phyloP scores from a whole-genome alignment of 2,329 filamentous ascomycete genomes.

The Chaetomium olivaceum region DNA sequence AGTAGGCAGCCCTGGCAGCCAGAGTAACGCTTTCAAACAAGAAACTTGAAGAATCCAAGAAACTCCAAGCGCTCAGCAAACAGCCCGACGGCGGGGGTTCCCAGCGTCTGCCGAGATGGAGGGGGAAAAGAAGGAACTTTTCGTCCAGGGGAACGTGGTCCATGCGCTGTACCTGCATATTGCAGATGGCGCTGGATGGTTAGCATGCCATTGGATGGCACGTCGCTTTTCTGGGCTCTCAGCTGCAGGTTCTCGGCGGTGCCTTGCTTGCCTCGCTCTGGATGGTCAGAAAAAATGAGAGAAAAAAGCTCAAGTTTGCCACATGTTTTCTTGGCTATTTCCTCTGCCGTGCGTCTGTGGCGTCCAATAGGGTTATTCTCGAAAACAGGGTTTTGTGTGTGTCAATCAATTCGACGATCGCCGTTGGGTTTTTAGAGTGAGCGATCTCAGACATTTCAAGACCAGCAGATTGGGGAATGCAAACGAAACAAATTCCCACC shows the following conservation, averaged over 20 bases:
- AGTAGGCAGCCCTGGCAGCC: neutral
- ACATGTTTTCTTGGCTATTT: slow-evolving; percentile 14
- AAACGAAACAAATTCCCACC: slow-evolving; percentile 1
- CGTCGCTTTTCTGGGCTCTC: slow-evolving; percentile 9
- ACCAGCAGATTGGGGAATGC: neutral
- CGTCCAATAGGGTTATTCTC: slow-evolving; percentile 20
- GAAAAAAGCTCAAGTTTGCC: slow-evolving; percentile 21
- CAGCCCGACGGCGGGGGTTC: neutral
- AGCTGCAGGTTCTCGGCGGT: slow-evolving; percentile 14
- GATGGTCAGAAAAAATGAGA: neutral
- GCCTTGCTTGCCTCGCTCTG: slow-evolving; percentile 17
- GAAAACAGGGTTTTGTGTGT: neutral
- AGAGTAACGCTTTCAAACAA: neutral
- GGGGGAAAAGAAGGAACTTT: neutral
- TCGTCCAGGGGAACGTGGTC: slow-evolving; percentile 13
- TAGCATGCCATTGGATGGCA: slow-evolving; percentile 18
- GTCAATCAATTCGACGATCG: neutral
- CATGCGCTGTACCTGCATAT: slow-evolving; percentile 24
- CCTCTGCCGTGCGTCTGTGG: slow-evolving; percentile 11
- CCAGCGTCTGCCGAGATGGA: neutral
- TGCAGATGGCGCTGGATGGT: slow-evolving; percentile 6
- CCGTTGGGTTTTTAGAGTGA: slow-evolving; percentile 5
- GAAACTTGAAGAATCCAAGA: neutral
- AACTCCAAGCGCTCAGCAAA: neutral
- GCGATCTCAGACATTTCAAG: neutral